Base-by-base conservation (phyloP, 805 yeast genomes). In the Spathaspora sp. region DNA sequence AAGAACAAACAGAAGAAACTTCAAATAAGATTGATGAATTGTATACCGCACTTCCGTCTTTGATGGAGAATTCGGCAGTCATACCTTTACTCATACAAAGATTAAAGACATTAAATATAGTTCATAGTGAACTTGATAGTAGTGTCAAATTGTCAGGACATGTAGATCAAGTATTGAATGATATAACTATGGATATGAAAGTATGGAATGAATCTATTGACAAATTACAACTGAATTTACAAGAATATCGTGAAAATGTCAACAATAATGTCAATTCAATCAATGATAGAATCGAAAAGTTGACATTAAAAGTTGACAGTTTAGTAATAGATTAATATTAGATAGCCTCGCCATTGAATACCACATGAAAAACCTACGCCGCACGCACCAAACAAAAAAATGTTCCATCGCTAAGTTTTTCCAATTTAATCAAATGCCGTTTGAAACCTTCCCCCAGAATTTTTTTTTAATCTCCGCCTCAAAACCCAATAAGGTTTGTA, bases 101-200 rank as follows among this genome's bases (percentile, higher is more conserved):
- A 29, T 61, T 75, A 39, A 64, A 66, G 42, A 52, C 67, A 2
- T 61, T 75, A 43, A 67, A 70, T 49, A 50, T 54, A 2, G 62
- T 71, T 1, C 78, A 75, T 53, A 49, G 63, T 7, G 70, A 67
- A 16, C 47, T 70, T 17, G 70, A 67, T 9, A 58, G 53, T n/a
- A 56, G 67, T 6, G 64, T 69, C 26, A 56, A 57, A 5, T 55
- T 63, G 10, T 61, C 66, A 3, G 52, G 56, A 3, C 57, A 57
- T 3, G 46, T 75, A 12, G 78, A 72, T 47, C 48, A 52, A 23
- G 55, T 61, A n/a, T 44, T 75, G 23, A 51, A 49, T 3, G 59
- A 57, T 12, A 51, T 75, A 48, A 49, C 56, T 19, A 46, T 44
- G 1, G 77, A 73, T 16, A 50, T 72, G 43, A 47, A 23, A 2